A percentile compares a stretch with the other conserved stretches of the same genome.
Conservation (phyloP, 306 rosid species). For the Rosa lucieae region DNA sequence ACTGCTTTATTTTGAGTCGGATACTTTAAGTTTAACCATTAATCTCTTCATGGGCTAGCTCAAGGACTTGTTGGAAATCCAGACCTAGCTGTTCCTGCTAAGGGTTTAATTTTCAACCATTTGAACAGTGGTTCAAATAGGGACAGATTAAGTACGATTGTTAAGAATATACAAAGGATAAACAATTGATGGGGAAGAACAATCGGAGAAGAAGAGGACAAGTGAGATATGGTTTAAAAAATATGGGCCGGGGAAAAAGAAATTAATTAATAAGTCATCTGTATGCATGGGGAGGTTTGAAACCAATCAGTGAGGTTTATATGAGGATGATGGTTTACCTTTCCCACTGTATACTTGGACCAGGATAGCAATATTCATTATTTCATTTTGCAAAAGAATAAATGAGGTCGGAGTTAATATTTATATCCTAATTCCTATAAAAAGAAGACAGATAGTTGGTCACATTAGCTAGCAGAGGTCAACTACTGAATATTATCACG, state of each 20-base stretch:
- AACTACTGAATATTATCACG: constrained; percentile 32
- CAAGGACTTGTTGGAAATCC: neutral
- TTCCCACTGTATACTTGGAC: neutral
- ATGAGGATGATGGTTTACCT: constrained; percentile 1
- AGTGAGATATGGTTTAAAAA: neutral
- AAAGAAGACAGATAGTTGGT: neutral
- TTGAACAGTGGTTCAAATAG: neutral
- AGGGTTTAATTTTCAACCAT: constrained; percentile 2
- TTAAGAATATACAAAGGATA: neutral
- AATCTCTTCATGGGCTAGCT: neutral
- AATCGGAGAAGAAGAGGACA: constrained; percentile 2
- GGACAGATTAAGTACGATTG: neutral
- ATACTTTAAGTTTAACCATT: neutral
- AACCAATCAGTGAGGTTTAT: neutral
- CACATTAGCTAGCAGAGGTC: constrained; percentile 29
- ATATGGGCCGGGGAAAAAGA: neutral
- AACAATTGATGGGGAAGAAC: neutral
- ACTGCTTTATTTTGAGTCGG: neutral
- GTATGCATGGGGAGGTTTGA: constrained; percentile 6
- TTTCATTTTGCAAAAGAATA: neutral
- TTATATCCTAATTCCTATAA: neutral
- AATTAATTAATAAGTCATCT: neutral
- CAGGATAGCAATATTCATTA: neutral
- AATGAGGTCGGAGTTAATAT: neutral
- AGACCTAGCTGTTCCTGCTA: neutral